phyloP scores from a whole-genome alignment of 352 stramenopile genomes.

The Globisporangium lucens region DNA sequence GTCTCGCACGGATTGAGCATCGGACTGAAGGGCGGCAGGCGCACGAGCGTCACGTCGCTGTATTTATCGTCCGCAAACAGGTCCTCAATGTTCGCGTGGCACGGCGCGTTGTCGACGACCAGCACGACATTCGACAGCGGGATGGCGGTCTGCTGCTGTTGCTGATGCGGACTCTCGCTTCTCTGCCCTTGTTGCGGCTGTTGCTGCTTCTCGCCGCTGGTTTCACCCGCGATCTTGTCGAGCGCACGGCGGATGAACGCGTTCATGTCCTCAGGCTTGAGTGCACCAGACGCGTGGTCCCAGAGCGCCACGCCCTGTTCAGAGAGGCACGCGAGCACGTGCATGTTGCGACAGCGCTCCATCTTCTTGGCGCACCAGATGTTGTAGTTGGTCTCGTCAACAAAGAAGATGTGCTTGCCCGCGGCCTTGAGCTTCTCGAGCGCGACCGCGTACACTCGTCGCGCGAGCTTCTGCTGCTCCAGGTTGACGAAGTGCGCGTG shows the following conservation, averaged over 20 bases:
- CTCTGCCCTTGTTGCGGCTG: background rate
- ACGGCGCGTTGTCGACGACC: conserved; percentile 14
- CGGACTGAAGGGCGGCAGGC: conserved; percentile 1
- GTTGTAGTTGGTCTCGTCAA: conserved; percentile 23
- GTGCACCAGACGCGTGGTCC: conserved; percentile 8
- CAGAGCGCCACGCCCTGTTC: conserved; percentile 11
- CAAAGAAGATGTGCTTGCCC: conserved; percentile 17
- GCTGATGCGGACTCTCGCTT: background rate
- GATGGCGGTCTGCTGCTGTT: background rate
- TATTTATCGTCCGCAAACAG: conserved; percentile 3
- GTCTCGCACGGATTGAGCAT: conserved; percentile 15
- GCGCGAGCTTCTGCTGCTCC: conserved; percentile 10
- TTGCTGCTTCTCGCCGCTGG: background rate
- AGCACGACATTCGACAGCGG: conserved; percentile 11
- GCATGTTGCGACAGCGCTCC: conserved; percentile 20
- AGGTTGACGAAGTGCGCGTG: conserved; percentile 1
- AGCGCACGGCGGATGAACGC: conserved; percentile 16
- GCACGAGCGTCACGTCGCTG: conserved; percentile 11
- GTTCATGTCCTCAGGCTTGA: conserved; percentile 7
- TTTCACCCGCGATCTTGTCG: conserved; percentile 7
- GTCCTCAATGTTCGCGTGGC: conserved; percentile 1
- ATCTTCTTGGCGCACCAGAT: conserved; percentile 20
- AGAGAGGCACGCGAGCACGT: conserved; percentile 21
- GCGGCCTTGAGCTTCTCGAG: background rate
- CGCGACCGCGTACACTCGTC: conserved; percentile 2